Conservation (phyloP, 768 basidiomycete genomes). For the Naematelia aurantialba region DNA sequence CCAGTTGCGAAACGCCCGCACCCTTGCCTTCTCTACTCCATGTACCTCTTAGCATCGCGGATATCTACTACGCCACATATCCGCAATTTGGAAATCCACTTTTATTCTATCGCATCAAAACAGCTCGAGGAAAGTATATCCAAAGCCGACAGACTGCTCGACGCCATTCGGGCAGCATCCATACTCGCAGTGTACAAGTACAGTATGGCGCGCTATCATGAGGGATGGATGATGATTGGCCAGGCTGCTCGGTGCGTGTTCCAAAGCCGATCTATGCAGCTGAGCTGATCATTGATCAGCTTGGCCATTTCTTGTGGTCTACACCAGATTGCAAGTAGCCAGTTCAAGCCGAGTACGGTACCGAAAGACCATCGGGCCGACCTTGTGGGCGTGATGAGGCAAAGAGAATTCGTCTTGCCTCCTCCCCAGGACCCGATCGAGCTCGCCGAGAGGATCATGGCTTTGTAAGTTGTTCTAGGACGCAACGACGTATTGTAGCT, state of each 20-base stretch:
- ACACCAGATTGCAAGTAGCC: conserved; percentile 32
- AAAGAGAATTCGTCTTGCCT: conserved; percentile 27
- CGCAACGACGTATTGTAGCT: not conserved
- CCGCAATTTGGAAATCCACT: conserved; percentile 32
- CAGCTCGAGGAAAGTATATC: conserved; percentile 35
- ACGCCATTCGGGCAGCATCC: conserved; percentile 34
- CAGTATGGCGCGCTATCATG: conserved; percentile 36
- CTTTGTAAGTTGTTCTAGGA: conserved; percentile 31
- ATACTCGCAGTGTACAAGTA: conserved; percentile 40
- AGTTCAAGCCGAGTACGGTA: conserved; percentile 19
- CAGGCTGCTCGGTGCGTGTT: conserved; percentile 30
- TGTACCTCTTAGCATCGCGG: conserved; percentile 39
- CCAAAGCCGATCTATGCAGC: not conserved
- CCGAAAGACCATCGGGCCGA: conserved; percentile 22
- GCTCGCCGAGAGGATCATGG: conserved; percentile 39
- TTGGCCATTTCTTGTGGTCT: conserved; percentile 37
- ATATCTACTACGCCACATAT: conserved; percentile 32
- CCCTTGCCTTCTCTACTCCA: conserved; percentile 39
- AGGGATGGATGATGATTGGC: conserved; percentile 42
- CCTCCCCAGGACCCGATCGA: conserved; percentile 38
- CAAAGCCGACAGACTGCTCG: conserved; percentile 30
- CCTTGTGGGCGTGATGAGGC: conserved; percentile 34
- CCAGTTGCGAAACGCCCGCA: conserved; percentile 39
- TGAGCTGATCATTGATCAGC: conserved; percentile 10
- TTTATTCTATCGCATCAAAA: conserved; percentile 29